Base-by-base conservation (phyloP, 2,329 filamentous ascomycete genomes). In the Colletotrichum kahawae region DNA sequence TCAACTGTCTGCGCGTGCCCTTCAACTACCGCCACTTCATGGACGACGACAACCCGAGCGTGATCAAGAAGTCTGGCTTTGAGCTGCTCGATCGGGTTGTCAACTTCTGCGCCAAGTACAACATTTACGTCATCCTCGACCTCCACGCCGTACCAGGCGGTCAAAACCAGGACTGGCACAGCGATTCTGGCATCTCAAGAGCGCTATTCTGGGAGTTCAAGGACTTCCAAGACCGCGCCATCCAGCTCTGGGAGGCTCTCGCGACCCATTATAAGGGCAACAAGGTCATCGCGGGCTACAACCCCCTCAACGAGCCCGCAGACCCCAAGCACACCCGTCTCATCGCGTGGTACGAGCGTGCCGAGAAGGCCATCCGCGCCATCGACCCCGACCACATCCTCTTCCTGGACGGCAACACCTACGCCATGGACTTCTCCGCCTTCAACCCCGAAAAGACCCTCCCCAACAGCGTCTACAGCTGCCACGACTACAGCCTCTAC, bases 1-100 rank as follows among this genome's bases (percentile, higher is more conserved):
- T 92, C 21, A 92, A 92, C 79, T 92, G 89, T 79, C 84, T 92
- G 8, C 87, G 91, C 0, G 82, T 93, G 5, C 90, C 91, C 0
- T 91, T 93, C 81, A 92, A 92, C 79, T 91, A 92, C 78, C 87
- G 88, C 0, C 88, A 90, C 75, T 90, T 90, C 38, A 87, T 89
- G 72, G 87, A 90, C 75, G 86, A 89, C 65, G 83, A 87, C 81
- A 87, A 89, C 73, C 88, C 88, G 0, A 79, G 84, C 13, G 85
- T 88, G 1, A 79, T 89, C 10, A 89, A 89, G 77, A 76, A 84
- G 18, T 81, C 82, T 7, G 89, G 88, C 0, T 90, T 90, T 76
- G 85, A 86, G 72, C 84, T 85, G 51, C 78, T 90, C 3, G 88
- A 90, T 76, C 83, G 87, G 14, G 83, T 89, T 2, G 82, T 90